Evolutionary conservation across 1,139 yeast species (phyloP).

Genomic region (Wickerhamomyces sp.): DNA sequence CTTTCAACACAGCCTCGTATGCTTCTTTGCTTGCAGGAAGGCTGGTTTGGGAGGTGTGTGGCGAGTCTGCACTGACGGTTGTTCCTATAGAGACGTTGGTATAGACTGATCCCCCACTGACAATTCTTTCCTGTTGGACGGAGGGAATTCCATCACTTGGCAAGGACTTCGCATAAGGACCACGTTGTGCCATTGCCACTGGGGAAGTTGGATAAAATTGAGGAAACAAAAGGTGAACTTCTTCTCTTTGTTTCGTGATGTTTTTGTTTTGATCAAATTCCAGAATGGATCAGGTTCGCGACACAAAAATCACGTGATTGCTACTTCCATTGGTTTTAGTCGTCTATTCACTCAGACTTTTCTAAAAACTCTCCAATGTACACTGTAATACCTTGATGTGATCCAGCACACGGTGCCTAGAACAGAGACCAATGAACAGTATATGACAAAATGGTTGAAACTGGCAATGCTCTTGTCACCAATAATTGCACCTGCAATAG

Average conservation of each 20-base stretch:
- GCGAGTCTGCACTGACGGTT: slow-evolving; percentile 12
- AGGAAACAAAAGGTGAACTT: too few relatives aligned
- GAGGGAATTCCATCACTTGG: background rate
- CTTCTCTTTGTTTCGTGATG: too few relatives aligned
- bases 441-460: slow-evolving; percentile 33
- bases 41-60: slow-evolving; percentile 1
- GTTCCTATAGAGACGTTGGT: slow-evolving; percentile 13
- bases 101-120: slow-evolving; percentile 10
- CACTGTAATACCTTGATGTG: slow-evolving; percentile 32
- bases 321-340: too few relatives aligned
- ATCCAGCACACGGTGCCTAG: slow-evolving; percentile 27
- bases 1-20: slow-evolving; percentile 41
- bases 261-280: too few relatives aligned
- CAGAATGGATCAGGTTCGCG: too few relatives aligned
- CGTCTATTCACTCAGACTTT: slow-evolving; percentile 12
- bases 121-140: slow-evolving; percentile 4
- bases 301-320: too few relatives aligned
- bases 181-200: too few relatives aligned
- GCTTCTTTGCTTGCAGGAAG: slow-evolving; percentile 4
- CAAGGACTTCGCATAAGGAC: too few relatives aligned
- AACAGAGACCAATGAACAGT: slow-evolving; percentile 32
- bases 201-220: too few relatives aligned
- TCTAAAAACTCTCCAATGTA: slow-evolving; percentile 25
- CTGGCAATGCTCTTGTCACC: slow-evolving; percentile 28
- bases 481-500: slow-evolving; percentile 47